A percentile compares a stretch with the other conserved stretches of the same genome.
These are phyloP conservation scores for Chaetomium globosum DNA, from an alignment of 2,329 filamentous ascomycete species.

Conservation along the genomic window DNA sequence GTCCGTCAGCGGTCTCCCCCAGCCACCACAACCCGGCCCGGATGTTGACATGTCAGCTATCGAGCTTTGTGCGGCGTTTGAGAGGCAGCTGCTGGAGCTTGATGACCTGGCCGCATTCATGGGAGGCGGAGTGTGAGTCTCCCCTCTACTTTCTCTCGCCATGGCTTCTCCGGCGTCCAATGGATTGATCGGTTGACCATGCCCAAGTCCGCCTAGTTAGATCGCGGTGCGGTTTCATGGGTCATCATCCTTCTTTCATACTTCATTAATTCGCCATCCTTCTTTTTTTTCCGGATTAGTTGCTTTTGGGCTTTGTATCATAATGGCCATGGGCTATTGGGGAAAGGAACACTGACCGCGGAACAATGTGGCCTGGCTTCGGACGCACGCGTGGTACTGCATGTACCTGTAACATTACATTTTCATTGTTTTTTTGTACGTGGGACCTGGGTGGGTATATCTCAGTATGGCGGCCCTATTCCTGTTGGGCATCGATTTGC, in stretches of 20 bases:
- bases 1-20: constrained; percentile 35
- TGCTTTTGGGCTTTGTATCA: constrained; percentile 4
- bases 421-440: background rate
- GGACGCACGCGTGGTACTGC: background rate
- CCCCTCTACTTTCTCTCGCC: constrained; percentile 19
- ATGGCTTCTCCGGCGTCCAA: constrained; percentile 1
- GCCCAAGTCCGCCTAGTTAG: constrained; percentile 29
- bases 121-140: constrained; percentile 59
- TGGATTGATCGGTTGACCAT: constrained; percentile 25
- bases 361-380: background rate
- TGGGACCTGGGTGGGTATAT: background rate
- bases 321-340: background rate
- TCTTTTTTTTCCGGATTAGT: background rate
- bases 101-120: constrained; percentile 65
- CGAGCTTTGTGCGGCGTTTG: constrained; percentile 61
- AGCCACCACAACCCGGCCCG: constrained; percentile 33
- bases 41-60: constrained; percentile 59
- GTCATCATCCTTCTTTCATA: background rate
- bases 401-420: constrained; percentile 11
- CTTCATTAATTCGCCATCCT: background rate
- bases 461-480: background rate
- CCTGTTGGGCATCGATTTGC: background rate
- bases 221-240: background rate
- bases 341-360: background rate
- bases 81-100: constrained; percentile 61